Base-by-base conservation (phyloP, 441 rosid genomes). In the Populus trichocarpa region DNA sequence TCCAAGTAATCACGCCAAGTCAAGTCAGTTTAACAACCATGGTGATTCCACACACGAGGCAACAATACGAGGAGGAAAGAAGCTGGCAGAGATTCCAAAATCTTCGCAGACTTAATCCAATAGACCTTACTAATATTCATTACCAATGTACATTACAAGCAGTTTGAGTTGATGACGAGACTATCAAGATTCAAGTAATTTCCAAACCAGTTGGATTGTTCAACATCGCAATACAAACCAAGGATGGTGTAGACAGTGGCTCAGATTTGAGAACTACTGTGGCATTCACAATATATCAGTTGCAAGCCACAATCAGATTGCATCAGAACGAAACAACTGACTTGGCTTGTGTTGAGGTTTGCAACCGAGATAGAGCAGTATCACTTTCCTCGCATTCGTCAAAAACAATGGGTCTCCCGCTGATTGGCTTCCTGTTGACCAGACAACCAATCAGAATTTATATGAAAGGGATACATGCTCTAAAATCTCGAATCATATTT, bases 301-400 rank as follows among this genome's bases (percentile, higher is more conserved):
- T 69, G 73, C 35, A 63, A 23, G 26, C 80, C 67, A 38, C 46
- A 8, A 65, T 5, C 28, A 66, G 70, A 33, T 18, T 42, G 69
- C 67, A 16, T 86, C 84, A 92, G 79, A 78, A 90, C 20, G 93
- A 92, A 78, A 89, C 87, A 30, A 90, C 89, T 5, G 97, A 86
- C 73, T 86, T 87, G 50, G 89, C 83, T 57, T 88, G 89, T 14
- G 88, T 65, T 25, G 93, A 73, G 74, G 86, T 81, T 61, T 80
- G 88, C 82, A 86, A 70, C 74, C 81, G 89, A 64, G 97, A 90
- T 46, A 83, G 73, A 18, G 92, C 94, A 16, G 91, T 90, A 40
- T 93, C 97, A 66, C 87, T 78, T 77, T 90, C 96, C 67, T 86
- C 92, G 6, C 67, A 80, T 73, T 84, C 92, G 14, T 90, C 92